phyloP scores from a whole-genome alignment of 768 basidiomycete genomes.

The Calocybe gangraenosa region DNA sequence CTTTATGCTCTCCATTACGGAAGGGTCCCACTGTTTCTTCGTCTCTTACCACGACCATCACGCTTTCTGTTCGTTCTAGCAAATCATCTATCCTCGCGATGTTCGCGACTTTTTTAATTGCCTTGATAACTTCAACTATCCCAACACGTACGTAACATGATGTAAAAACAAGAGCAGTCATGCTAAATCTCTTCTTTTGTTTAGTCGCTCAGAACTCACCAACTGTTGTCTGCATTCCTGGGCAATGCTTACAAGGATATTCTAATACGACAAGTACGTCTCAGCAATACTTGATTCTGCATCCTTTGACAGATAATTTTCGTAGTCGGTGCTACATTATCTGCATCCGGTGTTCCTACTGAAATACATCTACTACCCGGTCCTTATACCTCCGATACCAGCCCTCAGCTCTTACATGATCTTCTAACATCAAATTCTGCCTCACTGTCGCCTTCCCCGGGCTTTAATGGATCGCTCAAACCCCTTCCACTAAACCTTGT shows the following conservation, averaged over 20 bases:
- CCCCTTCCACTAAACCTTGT: slow-evolving; percentile 50
- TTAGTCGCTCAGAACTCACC: slow-evolving; percentile 19
- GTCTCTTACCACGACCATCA: slow-evolving; percentile 21
- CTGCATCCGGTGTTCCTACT: slow-evolving; percentile 42
- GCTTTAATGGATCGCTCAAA: slow-evolving; percentile 49
- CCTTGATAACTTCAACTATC: slow-evolving; percentile 3
- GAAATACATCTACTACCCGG: slow-evolving; percentile 55
- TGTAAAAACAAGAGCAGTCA: background rate
- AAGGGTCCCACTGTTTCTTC: slow-evolving; percentile 11
- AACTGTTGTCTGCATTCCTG: slow-evolving; percentile 62
- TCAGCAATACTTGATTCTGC: background rate
- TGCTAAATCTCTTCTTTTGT: background rate
- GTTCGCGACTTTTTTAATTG: slow-evolving; percentile 14
- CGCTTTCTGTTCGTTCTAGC: slow-evolving; percentile 10
- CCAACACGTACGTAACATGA: slow-evolving; percentile 11
- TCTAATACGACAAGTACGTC: slow-evolving; percentile 52
- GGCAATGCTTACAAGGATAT: slow-evolving; percentile 65
- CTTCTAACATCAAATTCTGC: slow-evolving; percentile 52
- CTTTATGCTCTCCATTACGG: background rate
- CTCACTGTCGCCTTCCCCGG: slow-evolving; percentile 43
- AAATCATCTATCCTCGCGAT: slow-evolving; percentile 19
- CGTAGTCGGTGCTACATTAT: slow-evolving; percentile 56
- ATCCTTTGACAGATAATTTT: background rate
- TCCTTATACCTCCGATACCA: slow-evolving; percentile 55
- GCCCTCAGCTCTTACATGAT: slow-evolving; percentile 54